Percentiles rank a stretch among this genome's conserved stretches.
Evolutionary conservation across 345 rosid species (phyloP).

Genomic region (Lepidium aucheri): DNA sequence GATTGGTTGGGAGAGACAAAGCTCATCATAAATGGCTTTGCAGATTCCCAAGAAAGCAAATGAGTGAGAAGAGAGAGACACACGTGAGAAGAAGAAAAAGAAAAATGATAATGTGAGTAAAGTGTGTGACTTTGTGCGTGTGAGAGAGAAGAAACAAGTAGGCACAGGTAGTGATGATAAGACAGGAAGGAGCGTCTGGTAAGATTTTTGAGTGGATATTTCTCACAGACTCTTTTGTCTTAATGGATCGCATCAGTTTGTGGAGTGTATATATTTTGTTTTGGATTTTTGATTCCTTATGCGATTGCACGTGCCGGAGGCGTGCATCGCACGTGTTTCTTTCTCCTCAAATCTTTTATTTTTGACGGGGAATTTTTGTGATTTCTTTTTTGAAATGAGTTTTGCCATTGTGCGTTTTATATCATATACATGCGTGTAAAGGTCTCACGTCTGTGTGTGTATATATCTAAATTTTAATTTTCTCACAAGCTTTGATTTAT

Average conservation of each 20-base stretch:
- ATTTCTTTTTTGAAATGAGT: not conserved
- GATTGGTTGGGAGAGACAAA: slow-evolving; percentile 34
- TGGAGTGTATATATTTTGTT: not conserved
- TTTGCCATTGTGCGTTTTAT: slow-evolving; percentile 3
- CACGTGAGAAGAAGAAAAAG: slow-evolving; percentile 5
- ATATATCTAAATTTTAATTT: not conserved
- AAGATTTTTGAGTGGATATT: slow-evolving; percentile 9
- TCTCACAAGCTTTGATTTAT: not conserved
- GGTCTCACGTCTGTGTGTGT: slow-evolving; percentile 19
- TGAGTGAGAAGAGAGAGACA: not conserved
- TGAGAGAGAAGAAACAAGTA: not conserved
- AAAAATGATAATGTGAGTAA: not conserved
- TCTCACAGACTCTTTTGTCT: slow-evolving; percentile 7
- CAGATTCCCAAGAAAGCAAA: slow-evolving; percentile 75
- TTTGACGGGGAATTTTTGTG: slow-evolving; percentile 28
- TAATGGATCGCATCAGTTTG: slow-evolving; percentile 24
- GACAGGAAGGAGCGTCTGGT: slow-evolving; percentile 16
- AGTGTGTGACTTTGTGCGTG: slow-evolving; percentile 1
- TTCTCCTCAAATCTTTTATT: slow-evolving; percentile 26
- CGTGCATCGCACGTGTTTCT: slow-evolving; percentile 29
- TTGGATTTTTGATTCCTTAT: slow-evolving; percentile 5
- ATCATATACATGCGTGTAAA: slow-evolving; percentile 17
- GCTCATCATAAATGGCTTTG: slow-evolving; percentile 46
- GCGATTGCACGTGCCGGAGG: slow-evolving; percentile 25
- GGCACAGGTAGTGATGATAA: slow-evolving; percentile 4